Conservation (phyloP, 73 alveolate species). For the Durusdinium trenchii region DNA sequence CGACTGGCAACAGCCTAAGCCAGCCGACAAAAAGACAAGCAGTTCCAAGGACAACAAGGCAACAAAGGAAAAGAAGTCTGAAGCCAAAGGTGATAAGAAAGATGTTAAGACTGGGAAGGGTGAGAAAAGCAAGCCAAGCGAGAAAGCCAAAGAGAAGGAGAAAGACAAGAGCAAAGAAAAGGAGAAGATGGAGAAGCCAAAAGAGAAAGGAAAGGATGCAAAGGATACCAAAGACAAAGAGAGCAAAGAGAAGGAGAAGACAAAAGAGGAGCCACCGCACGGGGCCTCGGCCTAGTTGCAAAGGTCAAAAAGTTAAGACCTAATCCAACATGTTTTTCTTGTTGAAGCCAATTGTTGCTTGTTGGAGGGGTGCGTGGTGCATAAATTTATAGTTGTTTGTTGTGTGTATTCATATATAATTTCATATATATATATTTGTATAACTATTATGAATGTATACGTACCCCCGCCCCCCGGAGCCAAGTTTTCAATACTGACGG, state of each 20-base stretch:
- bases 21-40: not conserved
- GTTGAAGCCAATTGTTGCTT: not conserved
- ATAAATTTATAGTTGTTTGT: not conserved
- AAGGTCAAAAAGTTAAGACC: not conserved
- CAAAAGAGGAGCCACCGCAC: conserved; percentile 55
- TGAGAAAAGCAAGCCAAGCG: conserved; percentile 29
- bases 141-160: conserved; percentile 38
- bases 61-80: not conserved
- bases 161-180: conserved; percentile 41
- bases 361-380: not conserved
- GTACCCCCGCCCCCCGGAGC: not conserved
- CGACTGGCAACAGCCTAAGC: conserved; percentile 50
- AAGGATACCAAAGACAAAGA: conserved; percentile 21
- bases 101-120: not conserved
- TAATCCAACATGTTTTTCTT: not conserved
- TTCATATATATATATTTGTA: not conserved
- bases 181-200: conserved; percentile 22
- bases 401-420: not conserved
- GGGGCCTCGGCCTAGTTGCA: not conserved
- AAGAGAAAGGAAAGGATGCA: conserved; percentile 23
- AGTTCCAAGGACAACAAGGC: conserved; percentile 22
- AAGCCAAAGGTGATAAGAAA: conserved; percentile 28
- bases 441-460: not conserved
- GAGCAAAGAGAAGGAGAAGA: conserved; percentile 4
- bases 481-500: too few relatives aligned